Evolutionary conservation across 495 filamentous ascomycete genomes (phyloP).

Genomic region (Neurospora sp.): DNA sequence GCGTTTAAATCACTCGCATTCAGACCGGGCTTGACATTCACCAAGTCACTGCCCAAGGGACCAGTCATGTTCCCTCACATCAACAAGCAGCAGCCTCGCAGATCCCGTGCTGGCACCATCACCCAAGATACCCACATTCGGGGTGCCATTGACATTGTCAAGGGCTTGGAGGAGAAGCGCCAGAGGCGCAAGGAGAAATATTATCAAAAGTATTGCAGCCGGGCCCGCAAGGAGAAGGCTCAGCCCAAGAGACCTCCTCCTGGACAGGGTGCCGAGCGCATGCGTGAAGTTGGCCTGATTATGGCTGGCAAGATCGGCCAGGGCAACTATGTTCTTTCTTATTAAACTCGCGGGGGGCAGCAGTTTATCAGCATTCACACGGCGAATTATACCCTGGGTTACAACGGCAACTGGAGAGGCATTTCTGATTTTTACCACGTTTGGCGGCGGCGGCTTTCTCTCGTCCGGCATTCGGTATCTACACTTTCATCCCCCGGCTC

Average conservation of each 20-base stretch:
- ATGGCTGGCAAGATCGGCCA: conserved; percentile 70
- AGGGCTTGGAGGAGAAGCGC: conserved; percentile 88
- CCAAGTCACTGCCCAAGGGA: conserved; percentile 68
- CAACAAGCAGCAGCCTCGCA: conserved; percentile 17
- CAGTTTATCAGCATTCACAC: conserved; percentile 20
- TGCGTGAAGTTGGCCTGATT: conserved; percentile 85
- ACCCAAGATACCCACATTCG: conserved; percentile 46
- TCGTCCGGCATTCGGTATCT: not conserved
- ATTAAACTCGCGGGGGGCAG: conserved; percentile 36
- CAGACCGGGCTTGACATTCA: conserved; percentile 52
- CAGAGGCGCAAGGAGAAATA: conserved; percentile 85
- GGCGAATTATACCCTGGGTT: conserved; percentile 8
- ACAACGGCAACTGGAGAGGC: conserved; percentile 12
- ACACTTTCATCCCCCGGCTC: not conserved
- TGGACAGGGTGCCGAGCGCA: conserved; percentile 83
- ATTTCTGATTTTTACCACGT: conserved; percentile 14
- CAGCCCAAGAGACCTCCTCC: conserved; percentile 45
- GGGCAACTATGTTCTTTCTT: conserved; percentile 70
- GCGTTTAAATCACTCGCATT: conserved; percentile 51
- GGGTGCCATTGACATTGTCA: conserved; percentile 92
- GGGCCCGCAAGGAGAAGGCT: conserved; percentile 40
- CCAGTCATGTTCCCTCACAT: conserved; percentile 56
- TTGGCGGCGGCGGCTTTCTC: not conserved
- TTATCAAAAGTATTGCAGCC: conserved; percentile 60
- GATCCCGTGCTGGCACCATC: conserved; percentile 13